Conservation (phyloP, 768 basidiomycete species). For the Albatrellus ellisii region DNA sequence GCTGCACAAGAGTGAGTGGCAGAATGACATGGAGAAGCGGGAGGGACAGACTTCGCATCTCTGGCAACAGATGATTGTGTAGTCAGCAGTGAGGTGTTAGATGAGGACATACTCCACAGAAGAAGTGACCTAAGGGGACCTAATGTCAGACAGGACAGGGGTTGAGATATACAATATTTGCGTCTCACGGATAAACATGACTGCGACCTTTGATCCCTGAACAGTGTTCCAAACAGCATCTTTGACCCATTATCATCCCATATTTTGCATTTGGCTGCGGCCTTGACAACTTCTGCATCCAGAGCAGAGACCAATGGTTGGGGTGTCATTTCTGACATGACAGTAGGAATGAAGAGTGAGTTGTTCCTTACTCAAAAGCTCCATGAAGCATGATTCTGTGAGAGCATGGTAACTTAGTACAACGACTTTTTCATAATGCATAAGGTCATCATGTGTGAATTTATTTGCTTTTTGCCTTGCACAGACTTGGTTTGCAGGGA, state of each 20-base stretch:
- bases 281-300: conserved; percentile 2
- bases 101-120: conserved; percentile 6
- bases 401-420: neutral
- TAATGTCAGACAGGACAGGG: neutral
- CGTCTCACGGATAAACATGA: conserved; percentile 10
- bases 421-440: too few relatives aligned
- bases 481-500: too few relatives aligned
- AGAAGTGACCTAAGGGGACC: conserved; percentile 8
- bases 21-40: neutral
- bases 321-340: conserved; percentile 5
- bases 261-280: conserved; percentile 2
- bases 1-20: conserved; percentile 1
- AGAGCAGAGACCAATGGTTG: neutral
- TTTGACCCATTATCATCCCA: conserved; percentile 4
- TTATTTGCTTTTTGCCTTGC: too few relatives aligned
- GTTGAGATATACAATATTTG: neutral
- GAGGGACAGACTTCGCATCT: neutral
- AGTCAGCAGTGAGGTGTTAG: neutral
- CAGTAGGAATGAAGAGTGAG: neutral
- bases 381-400: neutral
- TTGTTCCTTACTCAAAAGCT: too few relatives aligned
- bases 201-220: conserved; percentile 5
- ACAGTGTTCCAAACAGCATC: conserved; percentile 9
- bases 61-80: neutral
- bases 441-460: too few relatives aligned